Evolutionary conservation across 495 filamentous ascomycete genomes (phyloP).

Genomic region (Tuber melanosporum): DNA sequence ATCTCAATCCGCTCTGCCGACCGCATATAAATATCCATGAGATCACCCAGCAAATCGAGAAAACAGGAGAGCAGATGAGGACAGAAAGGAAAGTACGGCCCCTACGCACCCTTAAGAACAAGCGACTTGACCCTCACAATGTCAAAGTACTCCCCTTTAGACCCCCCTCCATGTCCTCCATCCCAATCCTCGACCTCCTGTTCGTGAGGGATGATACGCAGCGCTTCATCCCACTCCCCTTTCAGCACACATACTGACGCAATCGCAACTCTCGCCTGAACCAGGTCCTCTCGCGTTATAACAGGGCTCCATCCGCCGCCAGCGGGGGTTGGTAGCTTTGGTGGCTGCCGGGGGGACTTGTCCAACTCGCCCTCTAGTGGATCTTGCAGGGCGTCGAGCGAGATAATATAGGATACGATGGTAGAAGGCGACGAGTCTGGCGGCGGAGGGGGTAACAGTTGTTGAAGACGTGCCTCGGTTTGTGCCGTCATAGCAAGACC

Average conservation of each 20-base stretch:
- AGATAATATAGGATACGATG: slow-evolving; percentile 36
- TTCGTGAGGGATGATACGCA: slow-evolving; percentile 27
- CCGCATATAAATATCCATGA: slow-evolving; percentile 25
- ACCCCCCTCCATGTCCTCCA: slow-evolving; percentile 21
- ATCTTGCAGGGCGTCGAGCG: slow-evolving; percentile 32
- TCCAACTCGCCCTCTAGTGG: slow-evolving; percentile 29
- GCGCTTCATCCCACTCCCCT: slow-evolving; percentile 35
- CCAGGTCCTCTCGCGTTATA: slow-evolving; percentile 33
- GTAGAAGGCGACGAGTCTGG: slow-evolving; percentile 21
- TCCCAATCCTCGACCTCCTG: slow-evolving; percentile 33
- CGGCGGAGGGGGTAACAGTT: slow-evolving; percentile 30
- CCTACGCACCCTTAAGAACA: slow-evolving; percentile 40
- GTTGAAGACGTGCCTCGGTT: slow-evolving; percentile 34
- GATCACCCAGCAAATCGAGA: slow-evolving; percentile 33
- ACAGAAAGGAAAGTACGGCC: neutral
- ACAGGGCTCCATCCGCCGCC: slow-evolving; percentile 30
- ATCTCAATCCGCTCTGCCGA: slow-evolving; percentile 25
- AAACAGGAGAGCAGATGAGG: neutral
- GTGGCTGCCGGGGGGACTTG: slow-evolving; percentile 15
- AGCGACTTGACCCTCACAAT: slow-evolving; percentile 40
- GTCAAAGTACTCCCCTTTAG: slow-evolving; percentile 36
- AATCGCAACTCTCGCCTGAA: slow-evolving; percentile 33
- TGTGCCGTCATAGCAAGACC: slow-evolving; percentile 34
- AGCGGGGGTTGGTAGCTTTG: slow-evolving; percentile 32
- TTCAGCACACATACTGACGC: slow-evolving; percentile 37